A percentile compares a stretch with the other conserved stretches of the same genome.
Evolutionary conservation across 768 basidiomycete species (phyloP).

Genomic region (Chlorophyllum brunneum): DNA sequence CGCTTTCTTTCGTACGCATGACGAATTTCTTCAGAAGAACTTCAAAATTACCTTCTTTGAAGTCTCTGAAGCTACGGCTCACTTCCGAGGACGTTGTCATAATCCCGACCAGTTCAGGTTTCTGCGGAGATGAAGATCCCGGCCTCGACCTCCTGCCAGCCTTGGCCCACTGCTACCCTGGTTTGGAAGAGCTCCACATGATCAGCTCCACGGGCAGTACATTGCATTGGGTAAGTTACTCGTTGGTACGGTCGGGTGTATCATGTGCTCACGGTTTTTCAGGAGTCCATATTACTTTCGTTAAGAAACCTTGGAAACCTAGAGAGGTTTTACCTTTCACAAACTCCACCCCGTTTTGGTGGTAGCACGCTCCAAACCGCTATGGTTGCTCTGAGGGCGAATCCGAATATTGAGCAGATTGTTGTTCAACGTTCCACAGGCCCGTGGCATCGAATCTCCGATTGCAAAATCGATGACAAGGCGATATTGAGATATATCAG

Average conservation of each 20-base stretch:
- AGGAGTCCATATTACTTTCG: constrained; percentile 3
- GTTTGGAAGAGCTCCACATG: background rate
- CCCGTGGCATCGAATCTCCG: background rate
- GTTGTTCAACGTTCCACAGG: background rate
- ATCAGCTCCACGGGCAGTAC: background rate
- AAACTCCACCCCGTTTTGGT: background rate
- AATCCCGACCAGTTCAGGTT: no score
- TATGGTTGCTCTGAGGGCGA: background rate
- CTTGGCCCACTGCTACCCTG: background rate
- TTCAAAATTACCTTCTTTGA: background rate
- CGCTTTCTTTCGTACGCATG: background rate
- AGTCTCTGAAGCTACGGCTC: background rate
- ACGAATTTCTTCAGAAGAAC: background rate
- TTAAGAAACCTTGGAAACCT: background rate
- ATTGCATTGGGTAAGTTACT: background rate
- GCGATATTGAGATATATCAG: background rate
- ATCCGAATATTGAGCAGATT: background rate
- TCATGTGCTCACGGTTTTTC: background rate
- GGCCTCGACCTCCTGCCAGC: background rate
- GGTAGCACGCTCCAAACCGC: background rate
- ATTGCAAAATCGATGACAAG: constrained; percentile 4
- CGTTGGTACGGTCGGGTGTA: no score
- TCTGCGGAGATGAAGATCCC: background rate
- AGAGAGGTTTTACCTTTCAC: background rate
- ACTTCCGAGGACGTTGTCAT: background rate